Conservation (phyloP, 2,329 filamentous ascomycete genomes). For the Camptophora hylomeconis region DNA sequence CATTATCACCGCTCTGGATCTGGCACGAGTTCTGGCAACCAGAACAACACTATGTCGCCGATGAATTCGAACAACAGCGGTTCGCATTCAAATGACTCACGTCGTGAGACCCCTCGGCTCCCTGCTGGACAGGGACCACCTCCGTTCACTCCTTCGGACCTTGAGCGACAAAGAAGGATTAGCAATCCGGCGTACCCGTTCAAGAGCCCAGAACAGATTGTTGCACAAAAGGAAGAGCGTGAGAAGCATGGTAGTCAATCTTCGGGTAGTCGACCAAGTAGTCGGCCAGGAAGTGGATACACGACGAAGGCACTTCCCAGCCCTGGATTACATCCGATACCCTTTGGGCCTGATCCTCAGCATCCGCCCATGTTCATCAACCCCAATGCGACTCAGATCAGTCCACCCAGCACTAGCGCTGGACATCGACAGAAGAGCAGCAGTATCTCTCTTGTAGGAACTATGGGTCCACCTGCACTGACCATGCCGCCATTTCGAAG, state of each 20-base stretch:
- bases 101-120: constrained; percentile 12
- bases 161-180: constrained; percentile 15
- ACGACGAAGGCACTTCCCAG: constrained; percentile 12
- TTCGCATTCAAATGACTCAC: too few species aligned
- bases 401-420: constrained; percentile 12
- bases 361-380: constrained; percentile 17
- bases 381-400: constrained; percentile 17
- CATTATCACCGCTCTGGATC: too few species aligned
- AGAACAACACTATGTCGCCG: too few species aligned
- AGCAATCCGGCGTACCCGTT: constrained; percentile 18
- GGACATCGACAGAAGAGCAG: constrained; percentile 12
- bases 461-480: constrained; percentile 7
- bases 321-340: constrained; percentile 8
- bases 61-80: too few species aligned
- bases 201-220: constrained; percentile 18
- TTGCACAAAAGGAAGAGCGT: constrained; percentile 15
- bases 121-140: constrained; percentile 13
- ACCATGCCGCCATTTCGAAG: constrained; percentile 8
- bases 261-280: constrained; percentile 12
- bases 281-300: constrained; percentile 16
- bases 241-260: constrained; percentile 11
- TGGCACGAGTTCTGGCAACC: too few species aligned
- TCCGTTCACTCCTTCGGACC: constrained; percentile 15
- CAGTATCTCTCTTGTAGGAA: constrained; percentile 10
- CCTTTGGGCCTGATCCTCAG: constrained; percentile 11